phyloP scores from a whole-genome alignment of 2,329 filamentous ascomycete genomes.

The Didymella sp. region DNA sequence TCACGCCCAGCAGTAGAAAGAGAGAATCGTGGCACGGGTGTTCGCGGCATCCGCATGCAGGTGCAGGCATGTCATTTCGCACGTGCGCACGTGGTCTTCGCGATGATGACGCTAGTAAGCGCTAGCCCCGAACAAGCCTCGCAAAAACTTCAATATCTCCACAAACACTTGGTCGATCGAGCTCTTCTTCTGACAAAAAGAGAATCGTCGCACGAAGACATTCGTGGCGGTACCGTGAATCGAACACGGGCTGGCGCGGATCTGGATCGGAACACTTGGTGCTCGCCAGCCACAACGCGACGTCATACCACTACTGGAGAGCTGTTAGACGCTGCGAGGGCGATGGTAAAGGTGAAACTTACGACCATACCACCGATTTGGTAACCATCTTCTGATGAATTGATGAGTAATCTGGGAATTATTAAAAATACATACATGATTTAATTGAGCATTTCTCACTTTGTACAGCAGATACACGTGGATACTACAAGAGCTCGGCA shows the following conservation, averaged over 20 bases:
- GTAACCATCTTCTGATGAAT: constrained; percentile 5
- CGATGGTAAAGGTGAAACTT: constrained; percentile 1
- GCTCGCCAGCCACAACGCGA: constrained; percentile 48
- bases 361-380: constrained; percentile 41
- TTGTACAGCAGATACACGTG: background rate
- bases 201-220: background rate
- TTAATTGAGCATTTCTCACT: background rate
- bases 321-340: constrained; percentile 2
- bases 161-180: too few species aligned
- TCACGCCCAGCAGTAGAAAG: too few species aligned
- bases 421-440: background rate
- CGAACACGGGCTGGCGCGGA: constrained; percentile 50
- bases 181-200: too few species aligned
- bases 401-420: constrained; percentile 4
- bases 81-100: too few species aligned
- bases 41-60: too few species aligned
- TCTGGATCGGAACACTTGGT: constrained; percentile 34
- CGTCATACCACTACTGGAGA: constrained; percentile 47
- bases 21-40: too few species aligned
- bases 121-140: too few species aligned
- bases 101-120: too few species aligned
- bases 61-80: too few species aligned
- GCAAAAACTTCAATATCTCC: too few species aligned
- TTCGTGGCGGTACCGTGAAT: constrained; percentile 30
- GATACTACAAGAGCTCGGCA: background rate